A percentile compares a stretch with the other conserved stretches of the same genome.
Evolutionary conservation across 2,329 filamentous ascomycete species (phyloP).

Genomic region (Thielaviopsis euricoi): DNA sequence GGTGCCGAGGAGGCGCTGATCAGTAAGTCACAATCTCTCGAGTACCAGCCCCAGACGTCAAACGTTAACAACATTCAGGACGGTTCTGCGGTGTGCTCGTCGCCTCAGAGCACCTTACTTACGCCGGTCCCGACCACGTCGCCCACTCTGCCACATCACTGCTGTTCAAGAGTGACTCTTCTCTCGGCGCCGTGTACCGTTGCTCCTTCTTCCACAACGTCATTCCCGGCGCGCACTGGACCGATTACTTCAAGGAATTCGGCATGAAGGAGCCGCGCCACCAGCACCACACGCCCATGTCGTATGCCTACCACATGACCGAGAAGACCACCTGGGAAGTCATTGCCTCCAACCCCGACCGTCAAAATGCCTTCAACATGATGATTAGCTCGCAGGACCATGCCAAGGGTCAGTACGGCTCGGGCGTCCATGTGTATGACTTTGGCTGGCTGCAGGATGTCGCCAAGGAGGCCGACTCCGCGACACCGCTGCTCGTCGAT

Average conservation of each 20-base stretch:
- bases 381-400: slow-evolving; percentile 15
- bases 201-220: slow-evolving; percentile 8
- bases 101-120: background rate
- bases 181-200: slow-evolving; percentile 7
- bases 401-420: slow-evolving; percentile 12
- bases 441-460: slow-evolving; percentile 11
- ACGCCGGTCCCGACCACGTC: background rate
- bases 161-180: slow-evolving; percentile 7
- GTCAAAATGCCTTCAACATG: slow-evolving; percentile 16
- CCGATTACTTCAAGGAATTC: slow-evolving; percentile 13
- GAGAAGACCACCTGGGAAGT: slow-evolving; percentile 20
- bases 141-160: background rate
- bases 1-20: slow-evolving; percentile 17
- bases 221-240: slow-evolving; percentile 9
- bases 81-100: slow-evolving; percentile 2
- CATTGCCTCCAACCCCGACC: slow-evolving; percentile 15
- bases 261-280: slow-evolving; percentile 18
- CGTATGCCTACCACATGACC: slow-evolving; percentile 18
- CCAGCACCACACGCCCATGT: slow-evolving; percentile 16
- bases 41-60: background rate
- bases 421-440: slow-evolving; percentile 1
- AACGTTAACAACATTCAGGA: background rate
- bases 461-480: slow-evolving; percentile 1
- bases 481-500: slow-evolving; percentile 18
- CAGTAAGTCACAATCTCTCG: background rate